phyloP scores from a whole-genome alignment of 2,329 filamentous ascomycete genomes.

The Coniella vitis region DNA sequence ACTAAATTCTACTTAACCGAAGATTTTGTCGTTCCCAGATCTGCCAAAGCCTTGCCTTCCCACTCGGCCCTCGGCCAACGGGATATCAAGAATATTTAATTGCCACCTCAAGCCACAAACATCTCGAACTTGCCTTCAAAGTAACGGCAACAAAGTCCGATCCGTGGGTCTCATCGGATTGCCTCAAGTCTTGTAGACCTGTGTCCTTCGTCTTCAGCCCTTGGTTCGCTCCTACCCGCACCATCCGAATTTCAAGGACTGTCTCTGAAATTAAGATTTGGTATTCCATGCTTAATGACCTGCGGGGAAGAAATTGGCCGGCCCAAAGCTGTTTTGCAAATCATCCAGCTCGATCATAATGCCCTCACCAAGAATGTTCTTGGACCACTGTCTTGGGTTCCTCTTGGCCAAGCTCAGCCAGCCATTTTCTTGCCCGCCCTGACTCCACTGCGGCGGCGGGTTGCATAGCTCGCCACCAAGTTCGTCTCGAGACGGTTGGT shows the following conservation, averaged over 20 bases:
- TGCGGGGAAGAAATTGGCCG: conserved; percentile 8
- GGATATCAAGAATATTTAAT: not conserved
- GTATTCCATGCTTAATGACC: conserved; percentile 17
- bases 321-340: conserved; percentile 15
- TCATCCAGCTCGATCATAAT: conserved; percentile 14
- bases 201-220: conserved; percentile 20
- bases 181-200: conserved; percentile 18
- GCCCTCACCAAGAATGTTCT: conserved; percentile 3
- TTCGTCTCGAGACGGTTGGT: conserved; percentile 17
- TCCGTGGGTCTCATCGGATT: conserved; percentile 18
- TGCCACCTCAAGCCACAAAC: too few species aligned
- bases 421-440: conserved; percentile 5
- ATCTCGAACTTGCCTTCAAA: conserved; percentile 16
- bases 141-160: conserved; percentile 19
- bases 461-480: conserved; percentile 5
- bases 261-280: conserved; percentile 21
- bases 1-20: too few species aligned
- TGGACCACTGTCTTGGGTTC: conserved; percentile 1
- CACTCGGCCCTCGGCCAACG: not conserved
- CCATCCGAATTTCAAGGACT: conserved; percentile 16
- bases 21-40: too few species aligned
- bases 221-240: conserved; percentile 16
- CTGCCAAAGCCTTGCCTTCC: not conserved
- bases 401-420: conserved; percentile 7
- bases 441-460: not conserved